Base-by-base conservation (phyloP, 2,329 filamentous ascomycete genomes). In the Cladorrhinum sp. region DNA sequence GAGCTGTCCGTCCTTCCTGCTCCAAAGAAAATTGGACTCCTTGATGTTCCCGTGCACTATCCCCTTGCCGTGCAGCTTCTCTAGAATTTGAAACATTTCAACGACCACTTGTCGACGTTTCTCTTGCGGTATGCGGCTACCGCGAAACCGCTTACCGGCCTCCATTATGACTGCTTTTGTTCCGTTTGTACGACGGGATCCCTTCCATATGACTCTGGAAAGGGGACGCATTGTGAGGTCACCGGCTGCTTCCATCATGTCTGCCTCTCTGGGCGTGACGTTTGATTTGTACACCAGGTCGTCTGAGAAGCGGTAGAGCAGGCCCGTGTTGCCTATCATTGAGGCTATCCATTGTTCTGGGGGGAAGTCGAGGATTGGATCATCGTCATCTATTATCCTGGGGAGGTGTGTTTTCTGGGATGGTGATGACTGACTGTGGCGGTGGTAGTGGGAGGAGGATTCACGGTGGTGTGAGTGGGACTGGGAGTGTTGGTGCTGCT, bases 71-170 rank as follows among this genome's bases (percentile, higher is more conserved):
- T 63, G 61, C 5, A 63, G 54, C 23, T 56, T 58, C 18, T 60
- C 58, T 2, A 63, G 24, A 3, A 63, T 32, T 4, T 50, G 24
- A 25, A 67, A 71, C 8, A 50, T 29, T 7, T 64, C 58, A 1
- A 70, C 8, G 0, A 71, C 67, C 3, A 72, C 53, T 65, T 70
- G 66, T 50, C 68, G 70, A 20, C 70, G 65, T 25, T 64, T 69
- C 55, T 72, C 70, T 27, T 66, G 18, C 6, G 54, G 41, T 12
- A 63, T 49, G 6, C 59, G 52, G 2, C 7, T 22, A 12, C 24
- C 50, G 8, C 45, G 36, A 32, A 63, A 63, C 7, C 23, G 55
- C 9, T 50, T 51, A 12, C 61, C 61, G 10, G 36, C 45, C n/a
- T 63, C 61, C 58, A 63, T 63, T 10, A 63, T 60, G 9, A 60